These are phyloP conservation scores for Candida nitratophila DNA, from an alignment of 805 yeast species.

Conservation along the genomic window DNA sequence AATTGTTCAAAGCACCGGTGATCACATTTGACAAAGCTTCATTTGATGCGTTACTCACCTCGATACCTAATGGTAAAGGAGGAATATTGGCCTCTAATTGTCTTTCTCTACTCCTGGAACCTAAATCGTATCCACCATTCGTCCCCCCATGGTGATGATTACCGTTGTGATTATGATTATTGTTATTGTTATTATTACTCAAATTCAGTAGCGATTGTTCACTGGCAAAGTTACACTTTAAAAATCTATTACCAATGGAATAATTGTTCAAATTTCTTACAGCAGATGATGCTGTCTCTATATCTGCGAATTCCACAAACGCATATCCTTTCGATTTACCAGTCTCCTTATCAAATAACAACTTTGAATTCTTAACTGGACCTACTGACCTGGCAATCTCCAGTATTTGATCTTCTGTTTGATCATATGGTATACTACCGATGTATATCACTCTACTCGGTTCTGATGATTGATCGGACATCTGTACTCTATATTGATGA, in stretches of 20 bases:
- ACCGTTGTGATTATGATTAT: slow-evolving; percentile 5
- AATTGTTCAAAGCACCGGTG: slow-evolving; percentile 35
- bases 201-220: slow-evolving; percentile 31
- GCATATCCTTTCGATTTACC: slow-evolving; percentile 92
- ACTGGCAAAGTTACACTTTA: slow-evolving; percentile 70
- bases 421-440: slow-evolving; percentile 88
- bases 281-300: slow-evolving; percentile 85
- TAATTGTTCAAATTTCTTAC: slow-evolving; percentile 81
- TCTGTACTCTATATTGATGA: too few relatives aligned
- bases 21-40: slow-evolving; percentile 34
- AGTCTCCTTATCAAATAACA: slow-evolving; percentile 80
- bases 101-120: not conserved
- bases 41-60: slow-evolving; percentile 27
- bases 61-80: slow-evolving; percentile 49
- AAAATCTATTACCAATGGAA: slow-evolving; percentile 59
- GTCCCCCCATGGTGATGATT: not conserved
- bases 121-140: not conserved
- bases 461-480: not conserved
- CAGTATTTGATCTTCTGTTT: slow-evolving; percentile 84
- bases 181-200: slow-evolving; percentile 6
- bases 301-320: slow-evolving; percentile 74
- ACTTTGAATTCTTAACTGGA: slow-evolving; percentile 68
- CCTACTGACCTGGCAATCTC: slow-evolving; percentile 85
- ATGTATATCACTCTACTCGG: slow-evolving; percentile 54
- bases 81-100: slow-evolving; percentile 29